Base-by-base conservation (phyloP, 345 rosid genomes). In the Adansonia digitata region DNA sequence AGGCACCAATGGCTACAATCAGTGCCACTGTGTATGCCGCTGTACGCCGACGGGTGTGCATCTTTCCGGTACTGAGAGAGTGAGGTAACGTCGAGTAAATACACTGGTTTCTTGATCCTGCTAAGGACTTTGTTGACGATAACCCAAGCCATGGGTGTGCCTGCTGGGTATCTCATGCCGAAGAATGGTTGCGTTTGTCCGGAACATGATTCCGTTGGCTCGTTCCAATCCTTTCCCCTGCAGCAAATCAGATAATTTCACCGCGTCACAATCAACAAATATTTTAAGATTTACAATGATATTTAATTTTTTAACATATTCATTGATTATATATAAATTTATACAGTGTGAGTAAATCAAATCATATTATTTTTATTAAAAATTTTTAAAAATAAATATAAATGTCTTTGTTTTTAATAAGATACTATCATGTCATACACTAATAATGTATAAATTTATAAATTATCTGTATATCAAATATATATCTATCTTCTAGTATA, bases 1-100 rank as follows among this genome's bases (percentile, higher is more conserved):
- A 95, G 85, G 78, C 99, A 95, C 99, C 98, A 92, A 75, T 94
- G 98, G 90, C 90, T 87, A 61, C 98, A 94, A 20, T 94, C 98
- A 1, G 69, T 74, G 14, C 81, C 82, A 8, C 69, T 62, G 18
- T 72, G 81, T 24, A 57, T 55, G 14, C 86, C 88, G 26, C 91
- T 74, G 70, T 88, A 91, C 0, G 72, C 75, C 0, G 90, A 80
- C 0, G 99, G 99, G 68, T 95, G 99, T 0, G 89, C 99, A 17
- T 92, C 97, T 77, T 84, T 91, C 34, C 94, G 73, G 42, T 81
- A 86, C 69, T 88, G 85, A 2, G 95, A 90, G 6, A 90, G 92
- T 3, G 46, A 17, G 0, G 99, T 93, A 24, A 95, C 74, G 74
- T 95, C 98, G 0, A 95, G 88, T 35, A 89, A 83, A 75, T 77